These are phyloP conservation scores for Tuber magnatum DNA, from an alignment of 495 filamentous ascomycete species.

Conservation along the genomic window DNA sequence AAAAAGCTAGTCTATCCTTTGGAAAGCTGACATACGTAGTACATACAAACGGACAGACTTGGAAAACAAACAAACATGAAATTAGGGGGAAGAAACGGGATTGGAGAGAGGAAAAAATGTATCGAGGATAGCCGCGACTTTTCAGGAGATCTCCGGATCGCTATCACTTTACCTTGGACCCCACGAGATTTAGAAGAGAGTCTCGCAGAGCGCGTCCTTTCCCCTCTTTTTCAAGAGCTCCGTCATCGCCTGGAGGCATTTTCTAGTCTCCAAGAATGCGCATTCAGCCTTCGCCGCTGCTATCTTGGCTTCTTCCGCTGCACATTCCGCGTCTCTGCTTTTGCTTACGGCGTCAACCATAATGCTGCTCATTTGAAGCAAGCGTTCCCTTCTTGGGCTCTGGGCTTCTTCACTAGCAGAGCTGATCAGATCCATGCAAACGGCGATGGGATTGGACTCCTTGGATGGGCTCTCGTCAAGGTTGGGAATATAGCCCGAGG, in stretches of 20 bases:
- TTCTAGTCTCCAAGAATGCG: conserved; percentile 37
- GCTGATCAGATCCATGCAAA: conserved; percentile 43
- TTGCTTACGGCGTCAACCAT: conserved; percentile 43
- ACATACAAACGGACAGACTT: neutral
- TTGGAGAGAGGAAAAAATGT: neutral
- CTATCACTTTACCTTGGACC: neutral
- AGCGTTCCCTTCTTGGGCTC: conserved; percentile 36
- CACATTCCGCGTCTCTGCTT: conserved; percentile 43
- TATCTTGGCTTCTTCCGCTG: conserved; percentile 42
- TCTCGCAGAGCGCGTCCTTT: conserved; percentile 3
- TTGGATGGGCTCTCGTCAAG: conserved; percentile 35
- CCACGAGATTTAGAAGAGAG: neutral
- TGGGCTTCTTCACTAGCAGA: conserved; percentile 40
- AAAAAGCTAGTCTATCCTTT: neutral
- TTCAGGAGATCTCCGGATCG: neutral
- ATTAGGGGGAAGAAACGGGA: neutral
- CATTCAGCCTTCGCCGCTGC: conserved; percentile 41
- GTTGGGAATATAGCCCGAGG: conserved; percentile 15
- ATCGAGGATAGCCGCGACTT: neutral
- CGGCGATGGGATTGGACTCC: conserved; percentile 37
- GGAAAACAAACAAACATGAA: neutral
- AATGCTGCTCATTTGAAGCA: conserved; percentile 41
- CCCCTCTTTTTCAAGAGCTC: conserved; percentile 22
- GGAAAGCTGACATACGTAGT: neutral
- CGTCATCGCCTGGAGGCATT: conserved; percentile 28